phyloP scores from a whole-genome alignment of 306 rosid species.

The peach (Prunus persica) region Prunus_persica_NCBIv2 NC_034012.1:13217001-13217500 shows the following conservation, averaged over 20 bases:
- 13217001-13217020: slow-evolving; percentile 11
- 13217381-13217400: background rate
- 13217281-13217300: background rate
- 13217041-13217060: slow-evolving; percentile 71
- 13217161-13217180: background rate
- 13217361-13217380: background rate
- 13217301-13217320: background rate
- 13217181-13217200: background rate
- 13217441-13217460: too few relatives aligned
- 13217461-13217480: background rate
- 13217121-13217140: background rate
- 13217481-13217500: background rate
- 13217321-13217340: background rate
- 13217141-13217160: background rate
- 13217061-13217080: slow-evolving; percentile 74
- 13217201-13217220: background rate
- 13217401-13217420: background rate
- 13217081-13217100: slow-evolving; percentile 80
- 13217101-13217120: slow-evolving; percentile 40
- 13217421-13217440: background rate
- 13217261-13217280: background rate
- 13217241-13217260: background rate
- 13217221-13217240: background rate
- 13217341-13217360: background rate
- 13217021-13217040: slow-evolving; percentile 7